Conservation (phyloP, 805 yeast species). For the Yarrowia sp. region DNA sequence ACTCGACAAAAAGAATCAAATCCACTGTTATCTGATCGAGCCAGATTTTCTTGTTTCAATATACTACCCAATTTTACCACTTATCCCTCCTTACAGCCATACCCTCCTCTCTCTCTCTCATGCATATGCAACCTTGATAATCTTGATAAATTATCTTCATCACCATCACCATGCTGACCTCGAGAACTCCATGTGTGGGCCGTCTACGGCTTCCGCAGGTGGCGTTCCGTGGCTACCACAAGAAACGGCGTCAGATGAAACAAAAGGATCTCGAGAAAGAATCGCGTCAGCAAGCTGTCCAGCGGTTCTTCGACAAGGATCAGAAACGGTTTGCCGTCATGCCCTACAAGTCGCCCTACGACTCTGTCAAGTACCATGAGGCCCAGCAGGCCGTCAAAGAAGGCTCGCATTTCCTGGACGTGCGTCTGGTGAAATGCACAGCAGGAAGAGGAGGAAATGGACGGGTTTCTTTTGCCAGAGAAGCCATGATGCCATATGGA, state of each 20-base stretch:
- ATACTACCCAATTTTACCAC: too few species aligned
- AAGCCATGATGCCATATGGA: constrained; percentile 81
- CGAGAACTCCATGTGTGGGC: constrained; percentile 14
- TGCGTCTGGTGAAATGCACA: constrained; percentile 66
- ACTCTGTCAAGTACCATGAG: constrained; percentile 37
- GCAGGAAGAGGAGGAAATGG: constrained; percentile 95
- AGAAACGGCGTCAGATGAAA: constrained; percentile 20
- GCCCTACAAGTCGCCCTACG: constrained; percentile 38
- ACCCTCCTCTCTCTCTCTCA: not conserved
- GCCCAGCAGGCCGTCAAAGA: constrained; percentile 37
- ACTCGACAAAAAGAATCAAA: too few species aligned
- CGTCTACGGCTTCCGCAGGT: constrained; percentile 35
- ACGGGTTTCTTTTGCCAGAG: constrained; percentile 81
- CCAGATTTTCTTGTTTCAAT: too few species aligned
- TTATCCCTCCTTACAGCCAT: too few species aligned
- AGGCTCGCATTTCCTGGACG: constrained; percentile 53
- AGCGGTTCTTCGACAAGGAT: constrained; percentile 34
- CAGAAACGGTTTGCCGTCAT: constrained; percentile 23
- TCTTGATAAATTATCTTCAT: constrained; percentile 9
- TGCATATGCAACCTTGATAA: constrained; percentile 24
- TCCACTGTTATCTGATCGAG: too few species aligned
- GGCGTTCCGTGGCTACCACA: constrained; percentile 22
- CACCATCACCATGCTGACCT: constrained; percentile 28
- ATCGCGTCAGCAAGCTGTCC: constrained; percentile 25
- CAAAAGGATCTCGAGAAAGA: constrained; percentile 31